phyloP scores from a whole-genome alignment of 495 filamentous ascomycete genomes.

The Annulohypoxylon moriforme region DNA sequence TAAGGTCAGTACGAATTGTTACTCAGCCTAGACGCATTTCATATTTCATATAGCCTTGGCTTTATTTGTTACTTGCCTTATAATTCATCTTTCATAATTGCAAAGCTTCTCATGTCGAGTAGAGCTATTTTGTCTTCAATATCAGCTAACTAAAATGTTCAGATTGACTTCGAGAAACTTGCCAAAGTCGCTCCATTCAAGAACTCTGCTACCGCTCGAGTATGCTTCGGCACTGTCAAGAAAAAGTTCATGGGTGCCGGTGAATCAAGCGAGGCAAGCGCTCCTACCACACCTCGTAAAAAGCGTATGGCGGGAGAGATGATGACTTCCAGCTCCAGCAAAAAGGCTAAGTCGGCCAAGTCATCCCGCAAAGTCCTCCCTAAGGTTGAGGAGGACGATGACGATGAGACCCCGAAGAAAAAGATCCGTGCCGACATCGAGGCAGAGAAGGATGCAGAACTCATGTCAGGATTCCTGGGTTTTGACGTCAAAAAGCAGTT shows the following conservation, averaged over 20 bases:
- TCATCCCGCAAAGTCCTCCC: not conserved
- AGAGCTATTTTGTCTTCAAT: not conserved
- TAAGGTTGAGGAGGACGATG: not conserved
- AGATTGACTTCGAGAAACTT: slow-evolving; percentile 38
- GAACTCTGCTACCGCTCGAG: slow-evolving; percentile 20
- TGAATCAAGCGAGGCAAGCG: not conserved
- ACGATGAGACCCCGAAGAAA: not conserved
- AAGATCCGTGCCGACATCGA: not conserved
- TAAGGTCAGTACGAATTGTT: slow-evolving; percentile 22
- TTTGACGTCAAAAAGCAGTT: not conserved
- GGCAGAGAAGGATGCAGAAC: not conserved
- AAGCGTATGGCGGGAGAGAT: slow-evolving; percentile 12
- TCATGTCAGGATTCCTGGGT: not conserved
- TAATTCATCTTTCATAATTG: not conserved
- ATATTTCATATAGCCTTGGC: not conserved
- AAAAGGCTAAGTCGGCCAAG: slow-evolving; percentile 20
- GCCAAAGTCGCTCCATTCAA: slow-evolving; percentile 32
- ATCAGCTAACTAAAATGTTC: not conserved
- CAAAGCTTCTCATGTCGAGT: not conserved
- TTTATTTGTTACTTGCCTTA: not conserved
- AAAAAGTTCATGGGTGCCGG: slow-evolving; percentile 26
- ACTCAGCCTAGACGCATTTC: not conserved
- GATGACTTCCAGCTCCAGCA: slow-evolving; percentile 3
- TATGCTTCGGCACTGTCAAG: slow-evolving; percentile 30
- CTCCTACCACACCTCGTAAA: slow-evolving; percentile 1